Evolutionary conservation across 202 grass and related monocot genomes (phyloP), one percentile per base, ranked within the genome.

Genomic region (Setaria viridis): DNA sequence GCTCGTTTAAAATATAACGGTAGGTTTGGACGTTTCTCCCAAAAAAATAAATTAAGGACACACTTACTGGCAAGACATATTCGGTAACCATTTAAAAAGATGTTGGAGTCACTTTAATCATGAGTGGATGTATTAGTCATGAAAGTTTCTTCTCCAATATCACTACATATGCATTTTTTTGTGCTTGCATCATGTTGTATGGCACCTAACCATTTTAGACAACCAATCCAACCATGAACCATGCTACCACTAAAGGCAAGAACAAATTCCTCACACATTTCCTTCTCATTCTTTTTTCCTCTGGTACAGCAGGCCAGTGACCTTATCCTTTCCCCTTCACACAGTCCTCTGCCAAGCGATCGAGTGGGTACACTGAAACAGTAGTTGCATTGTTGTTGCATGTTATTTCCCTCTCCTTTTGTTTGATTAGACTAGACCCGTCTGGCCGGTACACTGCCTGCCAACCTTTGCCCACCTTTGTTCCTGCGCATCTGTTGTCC

Each of bases 401-500:
- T 56, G 49, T 42, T 9, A 7, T 29, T 48, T 10, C 55, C n/a
- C 42, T 39, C 10, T 63, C 17, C 17, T 33, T 84, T 66, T 17
- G 21, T 76, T 17, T 72, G 68, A 86, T 56, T 80, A 21, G 84
- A 74, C 85, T 17, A 11, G 21, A 63, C 76, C 41, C 45, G 17
- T 21, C 16, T 14, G 71, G 42, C 33, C 42, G 54, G 74, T 51
- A 62, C 41, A 50, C 64, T 39, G 70, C 13, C 13, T 41, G 62
- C 37, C 39, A 41, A 41, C 5, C 82, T 85, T 77, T 67, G 35
- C 39, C 72, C 35, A 58, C 64, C 45, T 85, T 48, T 35, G 54
- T 4, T 17, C 34, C 29, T 59, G 13, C 53, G 57, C 54, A 30
- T 60, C 19, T 80, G 77, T 17, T 87, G 77, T 58, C 69, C 60